Evolutionary conservation across 2,329 filamentous ascomycete genomes (phyloP).

Genomic region (Paraphoma chrysanthemicola): DNA sequence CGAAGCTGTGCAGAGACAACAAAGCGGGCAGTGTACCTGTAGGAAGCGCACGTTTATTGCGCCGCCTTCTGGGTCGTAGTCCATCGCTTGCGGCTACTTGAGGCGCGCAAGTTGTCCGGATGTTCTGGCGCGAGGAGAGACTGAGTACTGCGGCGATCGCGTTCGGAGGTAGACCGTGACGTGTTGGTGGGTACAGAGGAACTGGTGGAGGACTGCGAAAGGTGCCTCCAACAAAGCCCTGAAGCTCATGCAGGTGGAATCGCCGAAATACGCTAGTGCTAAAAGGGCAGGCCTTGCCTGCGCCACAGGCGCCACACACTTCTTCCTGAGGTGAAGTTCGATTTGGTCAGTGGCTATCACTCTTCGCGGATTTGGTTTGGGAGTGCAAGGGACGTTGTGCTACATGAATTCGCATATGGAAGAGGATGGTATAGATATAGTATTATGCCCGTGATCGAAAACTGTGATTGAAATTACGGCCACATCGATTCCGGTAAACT

Average conservation of each 20-base stretch:
- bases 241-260: conserved; percentile 7
- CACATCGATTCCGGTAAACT: too few species aligned
- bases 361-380: background rate
- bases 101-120: conserved; percentile 15
- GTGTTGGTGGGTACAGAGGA: conserved; percentile 25
- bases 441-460: too few species aligned
- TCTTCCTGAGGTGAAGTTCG: background rate
- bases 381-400: too few species aligned
- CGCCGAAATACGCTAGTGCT: background rate
- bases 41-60: conserved; percentile 48
- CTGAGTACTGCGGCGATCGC: conserved; percentile 25
- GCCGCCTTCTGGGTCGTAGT: conserved; percentile 58
- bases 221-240: too few species aligned
- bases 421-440: too few species aligned
- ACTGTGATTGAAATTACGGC: too few species aligned
- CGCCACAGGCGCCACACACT: conserved; percentile 5
- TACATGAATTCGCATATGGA: too few species aligned
- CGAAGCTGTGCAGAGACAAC: conserved; percentile 9
- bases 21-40: conserved; percentile 39
- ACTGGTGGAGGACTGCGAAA: conserved; percentile 10
- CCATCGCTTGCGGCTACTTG: conserved; percentile 49
- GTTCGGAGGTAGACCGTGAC: conserved; percentile 18
- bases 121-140: conserved; percentile 10
- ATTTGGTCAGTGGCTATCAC: background rate
- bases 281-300: conserved; percentile 6